A percentile compares a stretch with the other conserved stretches of the same genome.
Evolutionary conservation across 768 basidiomycete genomes (phyloP).

Genomic region (Tulasnella calospora): DNA sequence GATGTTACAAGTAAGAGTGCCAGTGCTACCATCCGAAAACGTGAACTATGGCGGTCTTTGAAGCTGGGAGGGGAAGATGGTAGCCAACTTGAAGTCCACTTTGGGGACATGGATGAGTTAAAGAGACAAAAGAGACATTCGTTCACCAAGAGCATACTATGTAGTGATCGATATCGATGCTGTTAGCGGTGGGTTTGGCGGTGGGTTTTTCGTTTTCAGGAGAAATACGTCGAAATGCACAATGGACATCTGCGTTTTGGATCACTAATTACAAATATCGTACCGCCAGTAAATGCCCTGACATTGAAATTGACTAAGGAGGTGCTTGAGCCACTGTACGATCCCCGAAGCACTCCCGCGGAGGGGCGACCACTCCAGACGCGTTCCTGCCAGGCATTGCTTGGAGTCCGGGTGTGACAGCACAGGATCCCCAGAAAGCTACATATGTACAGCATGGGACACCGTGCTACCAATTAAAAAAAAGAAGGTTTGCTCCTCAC

Average conservation of each 20-base stretch:
- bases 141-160: neutral
- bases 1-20: too few relatives aligned
- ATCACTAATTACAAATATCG: neutral
- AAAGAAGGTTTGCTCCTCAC: neutral
- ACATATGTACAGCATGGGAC: neutral
- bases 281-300: neutral
- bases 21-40: too few relatives aligned
- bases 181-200: neutral
- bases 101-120: neutral
- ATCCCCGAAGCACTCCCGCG: neutral
- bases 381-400: neutral
- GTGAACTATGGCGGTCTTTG: too few relatives aligned
- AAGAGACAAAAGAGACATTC: neutral
- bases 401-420: neutral
- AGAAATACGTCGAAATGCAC: neutral
- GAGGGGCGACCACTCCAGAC: neutral
- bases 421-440: neutral
- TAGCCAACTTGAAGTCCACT: neutral
- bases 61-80: neutral
- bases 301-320: neutral
- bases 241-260: neutral
- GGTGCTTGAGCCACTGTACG: too few relatives aligned
- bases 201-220: neutral
- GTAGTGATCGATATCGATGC: neutral
- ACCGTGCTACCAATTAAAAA: neutral